Base-by-base conservation (phyloP, 1,139 yeast genomes). In the Zhuliangozyma blackwelliae region DNA sequence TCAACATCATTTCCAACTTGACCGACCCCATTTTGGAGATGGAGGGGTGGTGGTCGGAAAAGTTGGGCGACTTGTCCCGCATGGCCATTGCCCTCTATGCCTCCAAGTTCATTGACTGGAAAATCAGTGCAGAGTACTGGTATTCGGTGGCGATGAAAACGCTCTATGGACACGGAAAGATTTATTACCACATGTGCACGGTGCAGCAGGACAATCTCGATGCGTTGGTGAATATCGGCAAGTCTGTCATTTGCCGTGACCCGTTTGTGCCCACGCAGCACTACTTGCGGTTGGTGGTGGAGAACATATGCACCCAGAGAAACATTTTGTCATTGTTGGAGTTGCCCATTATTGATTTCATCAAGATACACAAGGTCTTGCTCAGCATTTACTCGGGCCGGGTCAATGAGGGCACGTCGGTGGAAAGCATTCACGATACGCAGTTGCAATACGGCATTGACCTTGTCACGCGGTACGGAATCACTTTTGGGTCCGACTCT, bases 71-170 rank as follows among this genome's bases (percentile, higher is more conserved):
- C 55, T 65, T 84, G 45, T 79, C 87, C 28, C 65, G 94, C 53
- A 84, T 84, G 90, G 90, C 92, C 8, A 83, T 84, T 45, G 90
- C 92, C 1, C 63, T 84, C 35, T 84, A 83, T 52, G 80, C 88
- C 19, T 80, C 89, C 10, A 74, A 82, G 37, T 82, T 78, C 51
- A 82, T 84, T 49, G 92, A 84, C 55, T 84, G 94, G 94, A 84
- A 83, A 55, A 58, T 79, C 28, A 76, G 87, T 47, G 83, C 92
- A 1, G 88, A 83, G 53, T 75, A 76, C 55, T 84, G 94, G 94
- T 84, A 84, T 52, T 70, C 77, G 26, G 69, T 76, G 23, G 77
- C 90, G 9, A 75, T 82, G 78, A 75, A 77, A 48, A 77, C 83
- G 9, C 76, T 79, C 43, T 82, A 79, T 55, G 89, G 92, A 2